Conservation (phyloP, 169 alveolate species). For the Theileria annulata region DNA sequence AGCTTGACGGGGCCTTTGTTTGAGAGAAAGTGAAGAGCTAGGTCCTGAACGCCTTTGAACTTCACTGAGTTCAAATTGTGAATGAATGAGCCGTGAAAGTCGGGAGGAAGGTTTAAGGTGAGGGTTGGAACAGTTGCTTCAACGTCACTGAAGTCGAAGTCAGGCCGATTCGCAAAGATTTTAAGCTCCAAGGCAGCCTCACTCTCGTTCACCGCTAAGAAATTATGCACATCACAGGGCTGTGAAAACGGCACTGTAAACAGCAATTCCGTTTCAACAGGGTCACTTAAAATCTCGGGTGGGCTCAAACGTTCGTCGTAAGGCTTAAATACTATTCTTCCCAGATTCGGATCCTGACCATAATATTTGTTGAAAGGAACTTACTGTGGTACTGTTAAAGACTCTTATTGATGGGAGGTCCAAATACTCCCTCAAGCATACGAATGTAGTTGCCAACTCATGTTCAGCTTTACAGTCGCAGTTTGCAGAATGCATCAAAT, state of each 20-base stretch:
- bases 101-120: slow-evolving; percentile 50
- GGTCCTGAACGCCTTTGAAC: slow-evolving; percentile 41
- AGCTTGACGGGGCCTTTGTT: slow-evolving; percentile 13
- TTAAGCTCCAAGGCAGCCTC: slow-evolving; percentile 18
- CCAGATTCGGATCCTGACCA: slow-evolving; percentile 34
- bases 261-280: slow-evolving; percentile 49
- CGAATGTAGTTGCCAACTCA: slow-evolving; percentile 54
- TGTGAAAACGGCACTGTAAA: slow-evolving; percentile 55
- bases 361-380: not conserved
- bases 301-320: slow-evolving; percentile 39
- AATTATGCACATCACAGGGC: slow-evolving; percentile 54
- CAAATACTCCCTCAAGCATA: slow-evolving; percentile 50
- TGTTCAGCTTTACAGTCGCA: slow-evolving; percentile 69
- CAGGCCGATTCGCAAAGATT: slow-evolving; percentile 44
- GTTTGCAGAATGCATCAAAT: slow-evolving; percentile 57
- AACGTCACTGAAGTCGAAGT: slow-evolving; percentile 61
- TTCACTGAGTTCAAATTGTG: slow-evolving; percentile 36
- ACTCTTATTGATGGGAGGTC: slow-evolving; percentile 53
- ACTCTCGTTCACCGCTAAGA: slow-evolving; percentile 56
- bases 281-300: slow-evolving; percentile 30
- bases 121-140: slow-evolving; percentile 59
- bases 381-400: slow-evolving; percentile 50
- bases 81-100: slow-evolving; percentile 62
- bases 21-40: slow-evolving; percentile 47
- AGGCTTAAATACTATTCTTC: slow-evolving; percentile 45